Conservation (phyloP, 192 early-diverging fungal genomes). For the Coemansia asiatica region DNA sequence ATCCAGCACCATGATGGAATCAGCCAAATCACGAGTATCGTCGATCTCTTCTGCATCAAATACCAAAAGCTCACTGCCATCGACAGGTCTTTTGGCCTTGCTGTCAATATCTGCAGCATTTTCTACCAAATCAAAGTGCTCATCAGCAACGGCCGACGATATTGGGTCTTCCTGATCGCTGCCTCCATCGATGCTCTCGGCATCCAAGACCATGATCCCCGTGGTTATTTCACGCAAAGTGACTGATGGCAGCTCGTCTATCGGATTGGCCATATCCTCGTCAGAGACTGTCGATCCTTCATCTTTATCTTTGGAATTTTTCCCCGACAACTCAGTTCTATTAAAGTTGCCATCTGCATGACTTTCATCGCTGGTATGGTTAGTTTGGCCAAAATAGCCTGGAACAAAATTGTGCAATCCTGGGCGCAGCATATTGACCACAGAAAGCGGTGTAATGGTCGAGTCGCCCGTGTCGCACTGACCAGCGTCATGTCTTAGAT, state of each 20-base stretch:
- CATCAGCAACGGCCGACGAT: constrained; percentile 1
- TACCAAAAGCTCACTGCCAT: constrained; percentile 6
- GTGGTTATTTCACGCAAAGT: neutral
- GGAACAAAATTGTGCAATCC: constrained; percentile 17
- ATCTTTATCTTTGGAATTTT: neutral
- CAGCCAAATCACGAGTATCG: neutral
- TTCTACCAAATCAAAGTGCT: constrained; percentile 42
- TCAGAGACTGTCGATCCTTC: neutral
- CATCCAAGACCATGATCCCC: constrained; percentile 17
- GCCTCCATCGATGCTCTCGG: constrained; percentile 18
- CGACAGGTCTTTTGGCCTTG: neutral
- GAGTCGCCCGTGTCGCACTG: constrained; percentile 47
- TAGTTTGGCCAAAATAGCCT: neutral
- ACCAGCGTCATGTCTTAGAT: constrained; percentile 11
- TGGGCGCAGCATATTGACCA: constrained; percentile 41
- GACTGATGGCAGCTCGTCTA: neutral
- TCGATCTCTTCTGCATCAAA: constrained; percentile 38
- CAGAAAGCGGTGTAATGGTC: constrained; percentile 41
- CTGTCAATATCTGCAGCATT: constrained; percentile 18
- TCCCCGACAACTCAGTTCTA: neutral
- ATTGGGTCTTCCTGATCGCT: neutral
- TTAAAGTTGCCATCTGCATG: neutral
- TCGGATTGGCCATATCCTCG: neutral
- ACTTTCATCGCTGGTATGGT: constrained; percentile 10
- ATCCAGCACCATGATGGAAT: constrained; percentile 21